Evolutionary conservation across 345 rosid genomes (phyloP).

Genomic region (Bruguiera gymnorhiza): DNA sequence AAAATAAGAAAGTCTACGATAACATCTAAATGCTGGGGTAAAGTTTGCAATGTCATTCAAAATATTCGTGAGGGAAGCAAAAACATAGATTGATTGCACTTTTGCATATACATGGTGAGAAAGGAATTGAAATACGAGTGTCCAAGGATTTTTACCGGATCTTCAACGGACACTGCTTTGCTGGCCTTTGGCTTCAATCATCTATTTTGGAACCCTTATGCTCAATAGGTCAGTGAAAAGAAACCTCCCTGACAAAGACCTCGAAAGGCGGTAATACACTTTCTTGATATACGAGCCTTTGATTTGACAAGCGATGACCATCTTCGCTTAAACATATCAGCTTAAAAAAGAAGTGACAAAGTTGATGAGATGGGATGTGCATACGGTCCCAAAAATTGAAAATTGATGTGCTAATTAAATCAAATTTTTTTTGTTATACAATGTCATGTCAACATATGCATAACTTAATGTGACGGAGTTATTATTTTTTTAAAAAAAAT

Average conservation of each 20-base stretch:
- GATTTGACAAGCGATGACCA: no score
- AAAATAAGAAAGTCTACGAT: background rate
- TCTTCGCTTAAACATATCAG: no score
- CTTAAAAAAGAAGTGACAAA: no score
- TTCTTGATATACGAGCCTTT: no score
- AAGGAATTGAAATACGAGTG: background rate
- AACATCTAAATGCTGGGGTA: background rate
- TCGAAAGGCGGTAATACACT: background rate
- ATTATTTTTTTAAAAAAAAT: no score
- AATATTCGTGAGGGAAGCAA: background rate
- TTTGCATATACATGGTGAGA: background rate
- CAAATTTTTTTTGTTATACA: no score
- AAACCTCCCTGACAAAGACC: background rate
- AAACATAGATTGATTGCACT: background rate
- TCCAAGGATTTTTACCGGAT: constrained; percentile 20
- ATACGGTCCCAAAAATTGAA: no score
- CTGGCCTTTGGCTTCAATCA: constrained; percentile 7
- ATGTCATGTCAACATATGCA: no score
- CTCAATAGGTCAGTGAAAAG: background rate
- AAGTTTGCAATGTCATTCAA: background rate
- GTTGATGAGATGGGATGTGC: no score
- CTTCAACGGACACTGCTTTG: constrained; percentile 1
- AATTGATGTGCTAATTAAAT: no score
- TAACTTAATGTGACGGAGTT: no score
- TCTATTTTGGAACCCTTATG: background rate